These are phyloP conservation scores for Ustilago hordei DNA, from an alignment of 1,284 basidiomycete genomes.

Conservation along the genomic window DNA sequence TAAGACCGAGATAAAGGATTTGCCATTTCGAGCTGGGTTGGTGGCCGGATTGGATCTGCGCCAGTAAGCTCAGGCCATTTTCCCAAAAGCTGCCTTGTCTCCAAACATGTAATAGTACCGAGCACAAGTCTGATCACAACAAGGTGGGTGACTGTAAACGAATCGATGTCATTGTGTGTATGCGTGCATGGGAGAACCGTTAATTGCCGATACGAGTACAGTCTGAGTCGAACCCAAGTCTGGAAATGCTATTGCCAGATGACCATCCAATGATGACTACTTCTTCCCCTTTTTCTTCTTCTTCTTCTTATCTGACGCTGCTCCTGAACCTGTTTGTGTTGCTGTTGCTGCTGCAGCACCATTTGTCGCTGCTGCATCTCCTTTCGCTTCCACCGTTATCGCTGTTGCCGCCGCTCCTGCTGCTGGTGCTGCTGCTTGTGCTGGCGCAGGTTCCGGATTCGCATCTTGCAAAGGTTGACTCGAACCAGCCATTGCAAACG, in stretches of 20 bases:
- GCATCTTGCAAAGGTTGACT: conserved; percentile 31
- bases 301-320: conserved; percentile 46
- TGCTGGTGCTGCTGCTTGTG: conserved; percentile 9
- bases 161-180: background rate
- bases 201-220: background rate
- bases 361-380: conserved; percentile 5
- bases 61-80: background rate
- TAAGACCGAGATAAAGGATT: conserved; percentile 50
- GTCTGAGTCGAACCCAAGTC: background rate
- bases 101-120: background rate
- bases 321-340: background rate
- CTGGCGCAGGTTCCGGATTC: conserved; percentile 22
- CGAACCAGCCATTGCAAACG: conserved; percentile 78
- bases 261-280: conserved; percentile 2
- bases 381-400: conserved; percentile 9
- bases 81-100: background rate
- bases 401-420: conserved; percentile 9
- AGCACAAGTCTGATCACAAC: background rate
- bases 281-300: conserved; percentile 56
- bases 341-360: background rate
- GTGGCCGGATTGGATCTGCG: conserved; percentile 50
- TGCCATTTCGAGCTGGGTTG: conserved; percentile 56
- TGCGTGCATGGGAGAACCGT: background rate
- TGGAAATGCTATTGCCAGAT: background rate
- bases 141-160: no score